A percentile compares a stretch with the other conserved stretches of the same genome.
Conservation (phyloP, 2,329 filamentous ascomycete genomes). For the Fusarium sulawesiense region DNA sequence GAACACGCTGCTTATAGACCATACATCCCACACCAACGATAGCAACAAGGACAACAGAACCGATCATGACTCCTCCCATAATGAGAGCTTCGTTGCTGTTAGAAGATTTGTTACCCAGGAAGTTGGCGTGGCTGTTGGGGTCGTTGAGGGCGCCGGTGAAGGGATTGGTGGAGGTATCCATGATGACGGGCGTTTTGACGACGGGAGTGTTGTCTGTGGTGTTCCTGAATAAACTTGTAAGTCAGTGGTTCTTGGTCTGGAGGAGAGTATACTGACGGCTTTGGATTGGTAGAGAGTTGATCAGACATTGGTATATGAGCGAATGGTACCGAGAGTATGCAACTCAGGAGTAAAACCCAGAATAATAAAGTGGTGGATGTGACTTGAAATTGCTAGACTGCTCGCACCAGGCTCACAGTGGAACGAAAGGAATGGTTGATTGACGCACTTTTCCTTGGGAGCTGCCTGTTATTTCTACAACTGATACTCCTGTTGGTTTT, state of each 20-base stretch:
- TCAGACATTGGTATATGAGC: not conserved
- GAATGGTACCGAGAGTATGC: not conserved
- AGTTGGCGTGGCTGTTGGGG: not conserved
- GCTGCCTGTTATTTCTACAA: constrained; percentile 7
- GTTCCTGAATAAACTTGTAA: not conserved
- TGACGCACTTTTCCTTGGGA: not conserved
- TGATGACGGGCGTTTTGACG: constrained; percentile 7
- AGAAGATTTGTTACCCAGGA: not conserved
- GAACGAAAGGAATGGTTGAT: not conserved
- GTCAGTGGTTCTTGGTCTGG: not conserved
- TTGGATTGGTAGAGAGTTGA: not conserved
- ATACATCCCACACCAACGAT: constrained; percentile 15
- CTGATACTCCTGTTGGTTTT: not conserved
- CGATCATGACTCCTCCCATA: constrained; percentile 17
- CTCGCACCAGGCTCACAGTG: constrained; percentile 4
- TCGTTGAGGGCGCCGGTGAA: not conserved
- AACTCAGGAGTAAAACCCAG: not conserved
- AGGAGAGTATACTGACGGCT: constrained; percentile 1
- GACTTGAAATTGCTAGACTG: not conserved
- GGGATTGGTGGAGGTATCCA: constrained; percentile 21
- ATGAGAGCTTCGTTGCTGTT: constrained; percentile 11
- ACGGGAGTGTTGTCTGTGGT: not conserved
- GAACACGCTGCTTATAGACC: constrained; percentile 9
- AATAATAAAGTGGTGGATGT: not conserved
- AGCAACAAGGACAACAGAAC: constrained; percentile 12